Base-by-base conservation (phyloP, 306 rosid genomes). In the Cicer arietinum region DNA sequence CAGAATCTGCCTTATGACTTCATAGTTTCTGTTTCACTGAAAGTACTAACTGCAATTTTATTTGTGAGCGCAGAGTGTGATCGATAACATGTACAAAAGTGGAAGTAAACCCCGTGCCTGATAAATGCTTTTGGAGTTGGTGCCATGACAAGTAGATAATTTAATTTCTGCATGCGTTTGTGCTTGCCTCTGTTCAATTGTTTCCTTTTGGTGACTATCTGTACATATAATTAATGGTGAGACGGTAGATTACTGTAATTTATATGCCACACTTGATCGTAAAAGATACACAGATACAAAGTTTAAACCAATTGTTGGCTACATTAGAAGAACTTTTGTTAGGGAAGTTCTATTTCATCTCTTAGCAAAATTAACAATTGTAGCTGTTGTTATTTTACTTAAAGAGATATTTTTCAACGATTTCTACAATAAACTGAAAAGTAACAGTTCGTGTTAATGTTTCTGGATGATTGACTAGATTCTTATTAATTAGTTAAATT, bases 31-130 rank as follows among this genome's bases (percentile, higher is more conserved):
- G 59, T 17, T 11, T 18, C 56, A 12, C 13, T 47, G 54, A 59
- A 66, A 59, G 59, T 69, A 58, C 82, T 88, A 72, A 84, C 82
- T 51, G 39, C 7, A 12, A 12, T 11, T 8, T 74, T 71, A 44
- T 62, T 20, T 50, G 44, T 77, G 65, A 13, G 48, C 13, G 6
- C 92, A 94, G 99, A 81, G 50, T 61, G 80, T 18, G 61, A 88
- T 94, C 14, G 96, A 94, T 67, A 61, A 83, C 74, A 83, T 94
- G 96, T 94, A 94, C 90, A 90, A 88, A 86, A 81, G 75, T 35
- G 92, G 77, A 72, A 79, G 74, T 82, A 89, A 89, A 80, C 86
- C 84, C 64, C 18, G 48, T 14, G 84, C 89, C 3, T 84, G 83
- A 87, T 78, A 60, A 54, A 8, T 18, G 48, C 68, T 62, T 68